Evolutionary conservation across 1,284 basidiomycete species (phyloP).

Genomic region (Sanghuangporus weigelae): DNA sequence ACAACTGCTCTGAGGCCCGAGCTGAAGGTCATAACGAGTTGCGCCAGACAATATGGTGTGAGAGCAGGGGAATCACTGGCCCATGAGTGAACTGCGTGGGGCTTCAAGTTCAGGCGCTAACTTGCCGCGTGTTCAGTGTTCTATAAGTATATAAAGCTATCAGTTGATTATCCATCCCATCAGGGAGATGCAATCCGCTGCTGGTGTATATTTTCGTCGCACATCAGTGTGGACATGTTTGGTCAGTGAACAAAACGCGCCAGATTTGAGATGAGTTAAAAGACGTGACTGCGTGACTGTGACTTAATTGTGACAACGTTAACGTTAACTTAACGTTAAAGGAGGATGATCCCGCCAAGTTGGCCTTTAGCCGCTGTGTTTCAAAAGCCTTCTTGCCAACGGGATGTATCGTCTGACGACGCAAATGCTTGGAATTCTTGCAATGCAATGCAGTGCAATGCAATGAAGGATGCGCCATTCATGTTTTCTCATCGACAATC

Average conservation of each 20-base stretch:
- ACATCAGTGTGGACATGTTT: not conserved
- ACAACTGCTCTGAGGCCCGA: not conserved
- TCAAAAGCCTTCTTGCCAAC: too few relatives aligned
- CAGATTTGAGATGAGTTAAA: not conserved
- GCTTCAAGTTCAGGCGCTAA: not conserved
- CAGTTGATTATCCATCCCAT: not conserved
- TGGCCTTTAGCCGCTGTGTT: too few relatives aligned
- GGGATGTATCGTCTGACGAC: too few relatives aligned
- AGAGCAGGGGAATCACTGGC: not conserved
- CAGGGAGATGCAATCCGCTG: not conserved
- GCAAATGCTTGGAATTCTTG: too few relatives aligned
- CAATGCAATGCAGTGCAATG: too few relatives aligned
- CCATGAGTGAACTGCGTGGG: not conserved
- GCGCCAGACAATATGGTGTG: not conserved
- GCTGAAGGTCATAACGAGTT: not conserved
- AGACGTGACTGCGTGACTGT: constrained; percentile 42
- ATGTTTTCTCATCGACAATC: too few relatives aligned
- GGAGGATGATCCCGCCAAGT: too few relatives aligned
- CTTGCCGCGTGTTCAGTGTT: not conserved
- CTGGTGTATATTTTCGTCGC: not conserved
- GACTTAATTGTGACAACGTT: too few relatives aligned
- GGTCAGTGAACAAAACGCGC: too few relatives aligned
- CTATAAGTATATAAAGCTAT: not conserved
- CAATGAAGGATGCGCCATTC: too few relatives aligned
- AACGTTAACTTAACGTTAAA: too few relatives aligned